Evolutionary conservation across 169 alveolate genomes (phyloP), one percentile per base, ranked within the genome.

Genomic region (Eimeria tenella): DNA sequence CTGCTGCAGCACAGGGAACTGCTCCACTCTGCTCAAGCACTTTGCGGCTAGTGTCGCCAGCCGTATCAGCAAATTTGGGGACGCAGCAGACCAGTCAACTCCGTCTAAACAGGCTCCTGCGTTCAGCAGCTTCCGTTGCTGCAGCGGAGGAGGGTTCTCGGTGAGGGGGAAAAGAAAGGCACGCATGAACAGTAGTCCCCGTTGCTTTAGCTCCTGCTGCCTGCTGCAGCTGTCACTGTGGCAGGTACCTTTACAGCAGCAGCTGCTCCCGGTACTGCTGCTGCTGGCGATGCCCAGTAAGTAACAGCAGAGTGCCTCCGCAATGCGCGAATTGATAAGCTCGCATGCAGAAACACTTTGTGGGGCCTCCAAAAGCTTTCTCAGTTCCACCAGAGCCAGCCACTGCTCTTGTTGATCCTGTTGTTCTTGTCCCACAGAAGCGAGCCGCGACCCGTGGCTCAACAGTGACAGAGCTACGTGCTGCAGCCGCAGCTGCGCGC

Each of bases 41-140:
- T 89, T 89, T 70, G 82, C 82, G 21, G 87, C 81, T 63, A 89
- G 79, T 75, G 86, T 70, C 65, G 79, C 94, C 81, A 89, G 81
- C 79, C 62, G 81, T 53, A 89, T n/a, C 94, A 89, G 87, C 81
- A 74, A 25, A 4, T 49, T 31, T 9, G 87, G 87, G 21, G 81
- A 79, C 4, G 79, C 94, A 13, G 81, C 86, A 53, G 79, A 56
- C 94, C 94, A 89, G 68, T 71, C 89, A 49, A 89, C 50, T 52
- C 90, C 90, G 56, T 82, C 90, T 21, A 56, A 73, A 58, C 21
- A 21, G 21, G 25, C 53, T 21, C 49, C 52, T 21, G 6, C 53
- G 56, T 82, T 71, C 74, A 53, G 75, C 87, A 42, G 87, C 68
- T 75, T 53, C 42, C n/a, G 65, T 31, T 75, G 86, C 63, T 49